Percentiles rank a stretch among this genome's conserved stretches.
Evolutionary conservation across 306 rosid species (phyloP).

Genomic region (Myrica gale): DNA sequence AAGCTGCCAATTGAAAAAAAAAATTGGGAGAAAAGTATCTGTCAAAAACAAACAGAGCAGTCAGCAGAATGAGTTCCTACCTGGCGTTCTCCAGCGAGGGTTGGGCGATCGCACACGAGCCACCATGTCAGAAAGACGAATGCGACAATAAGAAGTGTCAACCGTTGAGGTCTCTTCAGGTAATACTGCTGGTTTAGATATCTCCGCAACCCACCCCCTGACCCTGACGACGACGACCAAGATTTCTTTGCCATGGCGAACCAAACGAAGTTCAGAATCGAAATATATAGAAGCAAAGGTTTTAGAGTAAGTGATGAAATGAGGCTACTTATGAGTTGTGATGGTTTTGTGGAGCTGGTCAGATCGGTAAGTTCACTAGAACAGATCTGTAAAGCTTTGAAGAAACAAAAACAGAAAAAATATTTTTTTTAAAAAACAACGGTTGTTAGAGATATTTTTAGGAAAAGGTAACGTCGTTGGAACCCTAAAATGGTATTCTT

Average conservation of each 20-base stretch:
- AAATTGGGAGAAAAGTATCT: too few species aligned
- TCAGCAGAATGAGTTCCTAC: slow-evolving; percentile 2
- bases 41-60: too few species aligned
- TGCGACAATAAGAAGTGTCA: slow-evolving; percentile 31
- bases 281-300: neutral
- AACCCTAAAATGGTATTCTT: too few species aligned
- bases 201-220: slow-evolving; percentile 12
- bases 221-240: slow-evolving; percentile 22
- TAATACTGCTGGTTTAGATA: slow-evolving; percentile 45
- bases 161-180: slow-evolving; percentile 43
- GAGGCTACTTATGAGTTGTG: neutral
- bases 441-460: too few species aligned
- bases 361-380: too few species aligned
- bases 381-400: too few species aligned
- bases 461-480: too few species aligned
- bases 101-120: slow-evolving; percentile 37
- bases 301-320: neutral
- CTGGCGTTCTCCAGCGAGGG: slow-evolving; percentile 30
- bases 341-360: too few species aligned
- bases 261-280: neutral
- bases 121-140: slow-evolving; percentile 40
- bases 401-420: too few species aligned
- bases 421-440: too few species aligned
- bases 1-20: too few species aligned
- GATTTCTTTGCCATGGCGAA: slow-evolving; percentile 40